A percentile compares a stretch with the other conserved stretches of the same genome.
Evolutionary conservation across 148 eudicot species (phyloP).

Genomic region (Nyssa sinensis): DNA sequence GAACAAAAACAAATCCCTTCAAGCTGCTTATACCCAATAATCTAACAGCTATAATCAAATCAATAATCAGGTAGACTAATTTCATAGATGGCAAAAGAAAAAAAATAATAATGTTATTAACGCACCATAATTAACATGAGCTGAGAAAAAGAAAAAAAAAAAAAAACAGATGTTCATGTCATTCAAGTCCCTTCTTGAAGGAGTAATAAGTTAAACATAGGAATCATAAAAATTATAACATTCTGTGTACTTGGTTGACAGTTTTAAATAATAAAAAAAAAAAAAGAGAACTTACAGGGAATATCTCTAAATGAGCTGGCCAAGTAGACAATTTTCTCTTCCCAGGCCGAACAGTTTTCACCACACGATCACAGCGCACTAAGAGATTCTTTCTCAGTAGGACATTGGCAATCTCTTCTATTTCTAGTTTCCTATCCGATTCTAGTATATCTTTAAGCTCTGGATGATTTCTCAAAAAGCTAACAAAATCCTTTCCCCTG

Average conservation of each 20-base stretch:
- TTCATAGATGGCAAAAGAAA: too few relatives aligned
- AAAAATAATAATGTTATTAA: not conserved
- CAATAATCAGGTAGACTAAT: too few relatives aligned
- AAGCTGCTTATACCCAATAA: too few relatives aligned
- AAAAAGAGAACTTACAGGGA: slow-evolving; percentile 51
- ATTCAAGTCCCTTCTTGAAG: not conserved
- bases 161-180: not conserved
- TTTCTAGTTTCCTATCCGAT: slow-evolving; percentile 63
- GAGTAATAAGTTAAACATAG: not conserved
- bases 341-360: slow-evolving; percentile 93
- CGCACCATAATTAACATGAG: not conserved
- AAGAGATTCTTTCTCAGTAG: slow-evolving; percentile 78
- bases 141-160: too few relatives aligned
- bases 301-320: slow-evolving; percentile 97
- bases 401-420: slow-evolving; percentile 76
- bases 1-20: too few relatives aligned
- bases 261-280: too few relatives aligned
- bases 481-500: slow-evolving; percentile 91
- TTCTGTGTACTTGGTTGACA: not conserved
- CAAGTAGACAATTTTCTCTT: slow-evolving; percentile 94
- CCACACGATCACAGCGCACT: slow-evolving; percentile 95
- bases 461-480: slow-evolving; percentile 78
- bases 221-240: not conserved
- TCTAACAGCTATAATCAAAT: too few relatives aligned
- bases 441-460: slow-evolving; percentile 78